Base-by-base conservation (phyloP, 352 stramenopile species). In the Aphanomyces euteiches region DNA sequence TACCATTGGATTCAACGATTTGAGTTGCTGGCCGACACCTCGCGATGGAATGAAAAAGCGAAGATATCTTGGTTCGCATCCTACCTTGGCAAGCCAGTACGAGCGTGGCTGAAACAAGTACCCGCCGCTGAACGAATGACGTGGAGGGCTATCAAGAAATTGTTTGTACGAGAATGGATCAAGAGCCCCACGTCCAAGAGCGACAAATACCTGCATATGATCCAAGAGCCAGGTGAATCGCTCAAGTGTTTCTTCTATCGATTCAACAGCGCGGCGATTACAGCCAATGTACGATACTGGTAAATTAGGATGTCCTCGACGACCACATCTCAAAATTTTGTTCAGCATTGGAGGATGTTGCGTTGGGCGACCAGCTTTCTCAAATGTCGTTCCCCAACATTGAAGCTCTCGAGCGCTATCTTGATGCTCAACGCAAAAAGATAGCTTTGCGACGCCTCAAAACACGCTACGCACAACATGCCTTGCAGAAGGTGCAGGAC, bases 1-100 rank as follows among this genome's bases (percentile, higher is more conserved):
- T 53, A 53, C n/a, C 45, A 53, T n/a, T 53, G 45, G 45, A 53
- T 53, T 15, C 13, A 19, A 2, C 45, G 45, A 15, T 53, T n/a
- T 19, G 45, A 53, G 2, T 2, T n/a, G 2, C 45, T 53, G 45
- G 13, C 45, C 1, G 13, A 19, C 1, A 15, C n/a, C 13, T 53
- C 45, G n/a, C 13, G 45, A 19, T 53, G 45, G 45, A 53, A 15
- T 15, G 45, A 15, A 1, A 15, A 53, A 2, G 45, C 13, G 2
- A 53, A 53, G 45, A 53, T 53, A 15, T 15, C 45, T 53, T 53
- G 45, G 45, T 53, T 53, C 45, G 13, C 45, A n/a, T 53, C 45
- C 13, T 53, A 53, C 45, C 45, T 53, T 2, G n/a, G 45, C 45
- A 53, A 53, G 45, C 13, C 45, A n/a, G 45, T 53, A 2, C 45